Evolutionary conservation across 495 filamentous ascomycete species (phyloP), one percentile per base, ranked within the genome.

Genomic region (Rostrohypoxylon terebratum): DNA sequence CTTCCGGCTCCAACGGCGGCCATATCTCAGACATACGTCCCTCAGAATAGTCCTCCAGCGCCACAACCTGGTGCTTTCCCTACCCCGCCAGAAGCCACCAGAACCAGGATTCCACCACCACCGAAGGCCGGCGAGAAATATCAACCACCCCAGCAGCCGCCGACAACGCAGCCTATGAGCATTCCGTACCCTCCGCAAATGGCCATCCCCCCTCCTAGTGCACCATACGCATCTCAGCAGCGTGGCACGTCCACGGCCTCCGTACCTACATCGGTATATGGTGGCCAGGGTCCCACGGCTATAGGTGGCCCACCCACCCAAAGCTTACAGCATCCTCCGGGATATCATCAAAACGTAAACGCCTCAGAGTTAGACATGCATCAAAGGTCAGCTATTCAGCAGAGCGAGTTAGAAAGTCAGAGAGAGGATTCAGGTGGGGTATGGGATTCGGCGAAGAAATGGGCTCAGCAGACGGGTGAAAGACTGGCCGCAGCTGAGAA

Each of bases 51-150:
- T 13, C 87, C 88, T 11, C 85, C 89, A 28, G 80, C 87, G 50
- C 90, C 90, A 1, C 90, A 91, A 69, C 90, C 90, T 25, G 90
- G 87, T 63, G 82, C 86, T 3, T 73, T 81, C 3, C 86, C 89
- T 45, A 67, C 79, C 7, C 53, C 76, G 48, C 47, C 77, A 6
- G 34, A 79, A 38, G 31, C 77, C 54, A 34, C 60, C 61, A 68
- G 55, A 33, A 63, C 59, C 69, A 63, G 75, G 42, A 65, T 85
- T 28, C 86, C 89, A 18, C 88, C 89, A 50, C 87, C 88, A 6
- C 88, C 87, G 20, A 86, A 85, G 76, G 83, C 83, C 31, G 83
- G 83, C 55, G 82, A 87, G 59, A 73, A 69, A 20, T 72, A 77
- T 62, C 77, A 78, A 55, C 79, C 80, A 20, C 73, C 81, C 62